Evolutionary conservation across 345 rosid genomes (phyloP), one percentile per base, ranked within the genome.

Genomic region (Excoecaria cochinchinensis): DNA sequence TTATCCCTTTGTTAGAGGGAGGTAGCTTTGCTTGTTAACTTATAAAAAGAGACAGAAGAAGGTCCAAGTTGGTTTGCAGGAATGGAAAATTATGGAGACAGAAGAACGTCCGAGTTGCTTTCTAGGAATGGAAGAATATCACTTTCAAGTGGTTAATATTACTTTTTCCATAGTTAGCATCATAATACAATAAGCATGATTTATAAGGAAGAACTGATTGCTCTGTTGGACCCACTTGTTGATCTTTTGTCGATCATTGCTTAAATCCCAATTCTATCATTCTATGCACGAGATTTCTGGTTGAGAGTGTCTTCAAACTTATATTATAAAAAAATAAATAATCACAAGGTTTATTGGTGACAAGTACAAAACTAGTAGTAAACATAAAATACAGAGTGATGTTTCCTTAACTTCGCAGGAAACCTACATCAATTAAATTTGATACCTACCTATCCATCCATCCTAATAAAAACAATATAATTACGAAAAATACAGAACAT

Each of bases 371-470:
- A 68, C 4, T 19, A 48, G 6, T 44, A 48, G 5, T 22, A 11
- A 47, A n/a, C 12, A 2, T 6, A 19, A 10, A 8, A 44, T 44
- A 3, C 17, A 25, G 19, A 46, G 51, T 47, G 64, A 77, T 62
- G 53, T 38, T 77, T 61, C 31, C 74, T 70, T 77, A 68, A 62
- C 75, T 70, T 77, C 47, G 1, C 63, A 60, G 74, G 47, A 52
- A 76, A 50, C 19, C 74, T 22, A 68, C 51, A 15, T 72, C 75
- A 72, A 64, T 38, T 39, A 51, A 39, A 39, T 38, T 63, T 38
- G 8, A 31, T 14, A 57, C 44, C 25, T 31, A 36, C 73, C 48
- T 57, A 13, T 13, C 62, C 21, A 36, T 24, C 7, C 24, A 53
- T n/a, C 46, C 21, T 53, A 69, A 8, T 16, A 61, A 61, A 36